A percentile compares a stretch with the other conserved stretches of the same genome.
phyloP scores from a whole-genome alignment of 2,329 filamentous ascomycete species.

The Stachybotrys elegans region DNA sequence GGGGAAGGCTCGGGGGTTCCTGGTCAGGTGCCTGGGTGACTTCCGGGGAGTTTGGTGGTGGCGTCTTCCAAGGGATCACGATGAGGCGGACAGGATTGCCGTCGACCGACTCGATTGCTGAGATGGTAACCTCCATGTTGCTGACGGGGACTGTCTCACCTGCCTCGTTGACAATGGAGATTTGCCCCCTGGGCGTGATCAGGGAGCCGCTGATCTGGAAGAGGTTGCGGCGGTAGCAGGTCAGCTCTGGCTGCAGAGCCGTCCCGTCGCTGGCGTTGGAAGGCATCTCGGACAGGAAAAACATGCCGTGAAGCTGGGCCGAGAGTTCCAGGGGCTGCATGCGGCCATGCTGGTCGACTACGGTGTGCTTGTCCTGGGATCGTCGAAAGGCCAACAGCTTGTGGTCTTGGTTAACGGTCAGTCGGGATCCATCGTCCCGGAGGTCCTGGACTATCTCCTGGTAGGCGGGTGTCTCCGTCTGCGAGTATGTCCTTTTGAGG shows the following conservation, averaged over 20 bases:
- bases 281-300: constrained; percentile 78
- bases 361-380: constrained; percentile 53
- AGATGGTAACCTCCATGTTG: constrained; percentile 81
- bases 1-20: constrained; percentile 76
- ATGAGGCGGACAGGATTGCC: constrained; percentile 89
- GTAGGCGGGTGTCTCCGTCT: constrained; percentile 50
- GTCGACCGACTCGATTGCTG: constrained; percentile 91
- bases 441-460: constrained; percentile 58
- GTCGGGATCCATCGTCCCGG: constrained; percentile 52
- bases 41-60: constrained; percentile 71
- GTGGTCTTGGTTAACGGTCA: constrained; percentile 55
- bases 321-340: constrained; percentile 58
- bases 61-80: constrained; percentile 97
- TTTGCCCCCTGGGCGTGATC: constrained; percentile 69
- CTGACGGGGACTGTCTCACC: constrained; percentile 80
- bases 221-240: constrained; percentile 90
- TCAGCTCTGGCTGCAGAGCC: constrained; percentile 71
- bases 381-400: constrained; percentile 56
- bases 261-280: constrained; percentile 54
- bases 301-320: constrained; percentile 83
- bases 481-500: constrained; percentile 54
- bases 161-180: constrained; percentile 77
- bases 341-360: constrained; percentile 54
- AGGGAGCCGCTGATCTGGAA: constrained; percentile 94
- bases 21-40: constrained; percentile 65